A percentile compares a stretch with the other conserved stretches of the same genome.
Conservation (phyloP, 176 grass and related monocot species). For the Oryza glaberrima region DNA sequence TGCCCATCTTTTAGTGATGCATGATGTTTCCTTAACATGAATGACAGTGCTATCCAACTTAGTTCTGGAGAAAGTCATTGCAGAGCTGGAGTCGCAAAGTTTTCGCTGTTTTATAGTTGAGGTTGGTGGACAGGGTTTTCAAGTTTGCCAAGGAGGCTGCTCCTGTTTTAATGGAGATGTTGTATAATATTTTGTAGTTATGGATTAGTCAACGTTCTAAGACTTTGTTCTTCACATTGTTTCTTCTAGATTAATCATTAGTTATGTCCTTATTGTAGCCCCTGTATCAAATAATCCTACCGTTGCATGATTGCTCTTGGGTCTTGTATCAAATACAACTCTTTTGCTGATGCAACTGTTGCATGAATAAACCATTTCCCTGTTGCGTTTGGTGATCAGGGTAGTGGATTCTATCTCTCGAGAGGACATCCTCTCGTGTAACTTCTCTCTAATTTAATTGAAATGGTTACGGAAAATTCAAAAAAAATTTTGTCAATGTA, state of each 20-base stretch:
- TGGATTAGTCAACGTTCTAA: not conserved
- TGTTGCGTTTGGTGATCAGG: no score
- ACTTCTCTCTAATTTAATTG: no score
- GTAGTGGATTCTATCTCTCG: no score
- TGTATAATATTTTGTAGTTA: constrained; percentile 26
- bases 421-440: no score
- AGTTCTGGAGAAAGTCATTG: constrained; percentile 59
- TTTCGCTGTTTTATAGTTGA: constrained; percentile 76
- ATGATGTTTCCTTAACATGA: constrained; percentile 57
- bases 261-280: not conserved
- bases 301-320: not conserved
- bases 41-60: constrained; percentile 48
- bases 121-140: constrained; percentile 79
- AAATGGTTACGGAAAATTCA: no score
- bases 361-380: no score
- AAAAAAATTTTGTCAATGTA: no score
- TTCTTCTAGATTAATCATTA: not conserved
- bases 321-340: constrained; percentile 36
- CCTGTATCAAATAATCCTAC: constrained; percentile 16
- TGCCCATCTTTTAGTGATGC: not conserved
- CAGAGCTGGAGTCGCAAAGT: constrained; percentile 63
- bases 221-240: not conserved
- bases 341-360: not conserved
- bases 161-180: constrained; percentile 21
- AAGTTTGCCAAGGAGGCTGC: constrained; percentile 50